These are phyloP conservation scores for Magnusiomyces ingens DNA, from an alignment of 1,139 yeast species.

Conservation along the genomic window DNA sequence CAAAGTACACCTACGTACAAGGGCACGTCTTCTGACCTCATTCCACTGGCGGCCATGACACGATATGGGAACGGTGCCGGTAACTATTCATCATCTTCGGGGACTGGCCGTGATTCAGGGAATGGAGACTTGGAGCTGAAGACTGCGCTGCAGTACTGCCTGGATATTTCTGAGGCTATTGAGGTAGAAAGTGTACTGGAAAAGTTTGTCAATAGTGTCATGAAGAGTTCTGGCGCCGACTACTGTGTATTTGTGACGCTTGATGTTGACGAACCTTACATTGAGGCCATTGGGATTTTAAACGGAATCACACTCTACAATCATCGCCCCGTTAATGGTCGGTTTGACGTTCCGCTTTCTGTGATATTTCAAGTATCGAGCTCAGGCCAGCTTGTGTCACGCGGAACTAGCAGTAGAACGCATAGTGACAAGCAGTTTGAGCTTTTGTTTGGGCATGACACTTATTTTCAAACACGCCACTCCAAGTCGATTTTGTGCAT, in stretches of 20 bases:
- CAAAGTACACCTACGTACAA: too few relatives aligned
- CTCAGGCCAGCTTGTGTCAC: conserved; percentile 29
- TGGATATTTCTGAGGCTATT: conserved; percentile 45
- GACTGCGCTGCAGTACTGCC: conserved; percentile 38
- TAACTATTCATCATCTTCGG: not conserved
- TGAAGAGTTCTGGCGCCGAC: conserved; percentile 41
- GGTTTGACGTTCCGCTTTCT: conserved; percentile 44
- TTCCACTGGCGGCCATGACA: too few relatives aligned
- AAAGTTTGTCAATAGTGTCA: conserved; percentile 40
- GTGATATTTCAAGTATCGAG: conserved; percentile 39
- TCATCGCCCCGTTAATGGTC: conserved; percentile 40
- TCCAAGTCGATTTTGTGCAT: conserved; percentile 41
- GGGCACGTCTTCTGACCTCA: too few relatives aligned
- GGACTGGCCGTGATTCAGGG: not conserved
- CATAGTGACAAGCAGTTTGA: conserved; percentile 39
- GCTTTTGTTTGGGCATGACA: conserved; percentile 37
- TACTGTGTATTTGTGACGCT: conserved; percentile 41
- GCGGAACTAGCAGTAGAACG: not conserved
- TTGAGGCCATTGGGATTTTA: conserved; percentile 42
- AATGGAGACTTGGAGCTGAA: conserved; percentile 20
- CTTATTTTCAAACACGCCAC: conserved; percentile 37
- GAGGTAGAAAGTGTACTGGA: conserved; percentile 38
- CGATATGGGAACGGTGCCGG: too few relatives aligned
- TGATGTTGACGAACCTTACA: conserved; percentile 34
- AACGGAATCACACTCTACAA: conserved; percentile 35